phyloP scores from a whole-genome alignment of 257 asterid genomes.

The Jaltomata sinuosa region DNA sequence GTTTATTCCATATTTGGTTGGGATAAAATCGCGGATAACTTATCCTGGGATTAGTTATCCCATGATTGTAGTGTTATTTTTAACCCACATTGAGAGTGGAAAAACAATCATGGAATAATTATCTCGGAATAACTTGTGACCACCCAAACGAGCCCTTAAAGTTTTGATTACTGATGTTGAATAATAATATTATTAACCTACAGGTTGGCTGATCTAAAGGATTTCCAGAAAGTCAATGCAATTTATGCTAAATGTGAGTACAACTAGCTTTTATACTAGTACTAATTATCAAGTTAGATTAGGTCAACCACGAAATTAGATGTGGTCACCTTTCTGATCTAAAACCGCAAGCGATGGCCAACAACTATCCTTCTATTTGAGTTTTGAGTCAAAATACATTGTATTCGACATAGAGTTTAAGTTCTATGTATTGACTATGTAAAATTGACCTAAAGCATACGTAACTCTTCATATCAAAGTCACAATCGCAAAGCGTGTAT shows the following conservation, averaged over 20 bases:
- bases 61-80: too few species aligned
- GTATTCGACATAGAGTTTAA: too few species aligned
- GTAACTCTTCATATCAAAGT: not conserved
- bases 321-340: not conserved
- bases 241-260: constrained; percentile 92
- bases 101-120: too few species aligned
- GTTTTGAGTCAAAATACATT: too few species aligned
- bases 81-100: too few species aligned
- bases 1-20: too few species aligned
- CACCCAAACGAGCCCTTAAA: too few species aligned
- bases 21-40: too few species aligned
- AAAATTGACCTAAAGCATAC: not conserved
- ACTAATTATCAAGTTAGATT: not conserved
- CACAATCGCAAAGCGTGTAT: not conserved
- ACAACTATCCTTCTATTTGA: too few species aligned
- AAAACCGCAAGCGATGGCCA: too few species aligned
- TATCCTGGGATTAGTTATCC: too few species aligned
- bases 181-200: constrained; percentile 2
- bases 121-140: too few species aligned
- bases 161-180: not conserved
- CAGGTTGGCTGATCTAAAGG: constrained; percentile 97
- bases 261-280: not conserved
- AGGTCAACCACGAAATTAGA: not conserved
- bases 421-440: not conserved
- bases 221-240: constrained; percentile 81